These are phyloP conservation scores for Monilinia fructigena DNA, from an alignment of 2,329 filamentous ascomycete genomes.

Conservation along the genomic window DNA sequence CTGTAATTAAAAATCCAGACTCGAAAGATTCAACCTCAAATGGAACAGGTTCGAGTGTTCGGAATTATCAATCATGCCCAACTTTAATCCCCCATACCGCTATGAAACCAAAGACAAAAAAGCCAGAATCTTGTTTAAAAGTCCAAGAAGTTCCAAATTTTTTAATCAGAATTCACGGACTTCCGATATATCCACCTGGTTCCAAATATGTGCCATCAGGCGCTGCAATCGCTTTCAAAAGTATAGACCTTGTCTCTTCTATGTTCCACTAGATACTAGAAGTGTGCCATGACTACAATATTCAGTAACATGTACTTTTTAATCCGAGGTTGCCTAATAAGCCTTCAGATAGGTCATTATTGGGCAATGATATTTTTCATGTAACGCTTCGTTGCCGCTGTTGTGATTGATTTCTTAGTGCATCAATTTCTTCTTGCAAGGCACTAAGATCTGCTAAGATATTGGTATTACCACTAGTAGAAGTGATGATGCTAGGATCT, in stretches of 20 bases:
- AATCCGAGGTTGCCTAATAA: background rate
- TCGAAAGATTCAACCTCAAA: background rate
- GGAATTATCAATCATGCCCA: background rate
- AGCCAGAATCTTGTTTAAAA: background rate
- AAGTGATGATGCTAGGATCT: slow-evolving; percentile 14
- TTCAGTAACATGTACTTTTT: background rate
- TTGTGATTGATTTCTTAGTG: slow-evolving; percentile 49
- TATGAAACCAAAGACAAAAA: background rate
- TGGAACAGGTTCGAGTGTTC: background rate
- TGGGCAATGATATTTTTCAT: background rate
- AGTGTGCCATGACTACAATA: background rate
- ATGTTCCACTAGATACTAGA: background rate
- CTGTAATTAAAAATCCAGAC: background rate
- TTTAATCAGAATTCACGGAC: background rate
- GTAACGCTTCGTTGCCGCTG: slow-evolving; percentile 21
- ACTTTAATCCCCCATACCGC: background rate
- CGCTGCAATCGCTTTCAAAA: background rate
- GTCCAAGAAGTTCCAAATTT: background rate
- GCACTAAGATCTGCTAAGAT: slow-evolving; percentile 72
- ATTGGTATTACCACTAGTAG: slow-evolving; percentile 47
- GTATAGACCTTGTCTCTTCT: background rate
- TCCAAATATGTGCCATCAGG: background rate
- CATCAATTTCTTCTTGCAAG: slow-evolving; percentile 74
- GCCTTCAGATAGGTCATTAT: background rate
- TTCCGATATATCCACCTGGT: background rate